Evolutionary conservation across 805 yeast species (phyloP).

Genomic region (Nakazawaea ambrosiae): DNA sequence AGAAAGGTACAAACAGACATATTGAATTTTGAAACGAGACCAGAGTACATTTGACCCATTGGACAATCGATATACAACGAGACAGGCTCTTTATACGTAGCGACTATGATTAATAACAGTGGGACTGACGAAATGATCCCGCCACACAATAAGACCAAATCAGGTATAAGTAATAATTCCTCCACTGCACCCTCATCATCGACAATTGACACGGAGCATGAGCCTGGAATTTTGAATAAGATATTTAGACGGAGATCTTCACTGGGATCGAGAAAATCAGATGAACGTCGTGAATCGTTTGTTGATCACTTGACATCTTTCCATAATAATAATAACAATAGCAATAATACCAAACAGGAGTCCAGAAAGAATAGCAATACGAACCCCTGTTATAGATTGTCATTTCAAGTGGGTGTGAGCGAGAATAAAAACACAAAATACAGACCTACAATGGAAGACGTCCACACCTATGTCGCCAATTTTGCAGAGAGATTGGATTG

Average conservation of each 20-base stretch:
- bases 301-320: too few relatives aligned
- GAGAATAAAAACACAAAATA: constrained; percentile 79
- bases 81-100: too few relatives aligned
- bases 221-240: constrained; percentile 7
- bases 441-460: constrained; percentile 92
- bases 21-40: too few relatives aligned
- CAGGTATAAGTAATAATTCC: neutral
- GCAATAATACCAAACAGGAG: too few relatives aligned
- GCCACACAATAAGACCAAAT: neutral
- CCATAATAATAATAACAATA: too few relatives aligned
- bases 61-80: too few relatives aligned
- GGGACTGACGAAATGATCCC: too few relatives aligned
- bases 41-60: too few relatives aligned
- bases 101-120: too few relatives aligned
- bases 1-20: too few relatives aligned
- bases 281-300: constrained; percentile 5
- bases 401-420: constrained; percentile 85
- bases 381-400: constrained; percentile 49
- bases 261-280: constrained; percentile 5
- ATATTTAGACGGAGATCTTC: constrained; percentile 10
- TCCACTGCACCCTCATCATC: too few relatives aligned
- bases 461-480: constrained; percentile 87
- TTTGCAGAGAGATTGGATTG: constrained; percentile 87
- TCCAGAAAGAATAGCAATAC: constrained; percentile 1
- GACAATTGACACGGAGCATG: too few relatives aligned